A percentile compares a stretch with the other conserved stretches of the same genome.
Evolutionary conservation across 2,329 filamentous ascomycete genomes (phyloP).

Genomic region (Colletotrichum paranaense): DNA sequence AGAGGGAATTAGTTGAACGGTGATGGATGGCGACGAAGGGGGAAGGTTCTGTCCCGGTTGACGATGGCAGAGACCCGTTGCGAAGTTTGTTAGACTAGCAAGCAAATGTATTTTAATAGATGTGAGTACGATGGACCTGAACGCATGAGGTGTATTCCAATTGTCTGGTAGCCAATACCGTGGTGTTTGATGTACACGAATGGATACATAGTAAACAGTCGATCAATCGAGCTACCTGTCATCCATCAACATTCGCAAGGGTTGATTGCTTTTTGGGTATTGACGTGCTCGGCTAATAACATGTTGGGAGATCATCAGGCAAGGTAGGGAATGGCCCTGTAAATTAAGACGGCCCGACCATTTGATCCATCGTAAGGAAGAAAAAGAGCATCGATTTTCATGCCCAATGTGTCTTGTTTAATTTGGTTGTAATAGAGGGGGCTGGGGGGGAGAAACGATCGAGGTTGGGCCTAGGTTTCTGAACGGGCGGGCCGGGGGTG

Average conservation of each 20-base stretch:
- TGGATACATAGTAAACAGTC: background rate
- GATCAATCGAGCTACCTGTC: background rate
- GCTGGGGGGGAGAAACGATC: slow-evolving; percentile 27
- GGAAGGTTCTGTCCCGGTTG: background rate
- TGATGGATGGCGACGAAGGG: background rate
- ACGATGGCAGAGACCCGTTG: slow-evolving; percentile 10
- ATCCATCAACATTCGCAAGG: background rate
- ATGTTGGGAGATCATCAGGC: slow-evolving; percentile 10
- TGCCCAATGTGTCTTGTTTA: background rate
- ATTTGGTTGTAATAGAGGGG: slow-evolving; percentile 30
- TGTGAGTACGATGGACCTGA: slow-evolving; percentile 40
- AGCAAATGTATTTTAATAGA: slow-evolving; percentile 55
- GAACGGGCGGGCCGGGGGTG: slow-evolving; percentile 20
- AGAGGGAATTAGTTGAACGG: slow-evolving; percentile 9
- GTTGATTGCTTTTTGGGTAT: background rate
- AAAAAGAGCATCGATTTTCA: background rate
- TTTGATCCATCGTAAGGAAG: too few species aligned
- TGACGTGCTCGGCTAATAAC: background rate
- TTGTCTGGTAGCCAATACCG: background rate
- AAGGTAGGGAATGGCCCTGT: slow-evolving; percentile 32
- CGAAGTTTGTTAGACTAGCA: slow-evolving; percentile 36
- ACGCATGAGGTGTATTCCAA: background rate
- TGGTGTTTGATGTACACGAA: background rate
- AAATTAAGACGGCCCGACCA: slow-evolving; percentile 10
- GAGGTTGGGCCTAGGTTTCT: slow-evolving; percentile 15